Conservation (phyloP, 176 grass and related monocot species). For the Cenchrus americanus region DNA sequence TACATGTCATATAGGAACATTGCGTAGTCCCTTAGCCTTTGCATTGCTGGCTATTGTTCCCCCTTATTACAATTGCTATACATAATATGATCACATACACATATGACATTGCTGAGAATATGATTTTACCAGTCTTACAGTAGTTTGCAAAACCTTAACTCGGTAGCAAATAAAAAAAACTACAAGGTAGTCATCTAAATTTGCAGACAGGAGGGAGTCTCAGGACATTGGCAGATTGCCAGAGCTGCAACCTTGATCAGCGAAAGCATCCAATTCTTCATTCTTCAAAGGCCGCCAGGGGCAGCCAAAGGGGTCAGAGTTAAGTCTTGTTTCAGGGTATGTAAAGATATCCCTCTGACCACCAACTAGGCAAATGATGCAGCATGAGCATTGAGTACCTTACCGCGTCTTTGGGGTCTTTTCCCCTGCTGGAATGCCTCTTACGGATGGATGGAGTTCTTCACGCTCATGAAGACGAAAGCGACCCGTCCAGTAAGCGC, state of each 20-base stretch:
- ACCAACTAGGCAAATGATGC: neutral
- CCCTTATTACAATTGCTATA: conserved; percentile 16
- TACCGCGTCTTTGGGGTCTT: conserved; percentile 15
- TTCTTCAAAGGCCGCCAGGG: neutral
- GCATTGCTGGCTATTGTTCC: conserved; percentile 1
- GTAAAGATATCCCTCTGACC: neutral
- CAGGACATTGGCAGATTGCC: neutral
- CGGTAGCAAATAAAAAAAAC: neutral
- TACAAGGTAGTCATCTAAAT: conserved; percentile 17
- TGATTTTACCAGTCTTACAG: neutral
- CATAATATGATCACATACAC: conserved; percentile 23
- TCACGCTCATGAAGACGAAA: conserved; percentile 35
- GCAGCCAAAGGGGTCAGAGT: neutral
- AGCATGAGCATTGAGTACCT: neutral
- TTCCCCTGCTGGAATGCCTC: conserved; percentile 1
- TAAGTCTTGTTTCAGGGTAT: neutral
- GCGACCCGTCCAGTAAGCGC: neutral
- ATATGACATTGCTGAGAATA: neutral
- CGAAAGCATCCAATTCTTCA: neutral
- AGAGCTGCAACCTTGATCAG: neutral
- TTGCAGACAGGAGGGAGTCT: neutral
- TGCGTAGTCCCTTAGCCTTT: neutral
- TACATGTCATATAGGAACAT: conserved; percentile 7
- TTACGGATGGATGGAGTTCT: conserved; percentile 50
- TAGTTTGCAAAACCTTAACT: neutral